Percentiles rank a stretch among this genome's conserved stretches.
Conservation (phyloP, 257 asterid genomes). For the Solanum bukasovii region DNA sequence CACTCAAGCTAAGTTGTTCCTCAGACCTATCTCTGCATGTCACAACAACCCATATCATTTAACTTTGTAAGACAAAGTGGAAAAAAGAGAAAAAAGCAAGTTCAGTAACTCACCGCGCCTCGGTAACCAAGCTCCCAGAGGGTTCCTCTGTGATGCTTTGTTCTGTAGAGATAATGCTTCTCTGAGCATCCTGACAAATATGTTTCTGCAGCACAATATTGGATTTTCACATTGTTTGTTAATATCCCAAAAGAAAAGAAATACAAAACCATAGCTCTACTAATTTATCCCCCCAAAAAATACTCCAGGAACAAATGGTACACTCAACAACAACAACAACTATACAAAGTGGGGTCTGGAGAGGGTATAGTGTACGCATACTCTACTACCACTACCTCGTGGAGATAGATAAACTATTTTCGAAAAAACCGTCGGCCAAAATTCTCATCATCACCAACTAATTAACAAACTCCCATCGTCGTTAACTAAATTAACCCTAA, state of each 20-base stretch:
- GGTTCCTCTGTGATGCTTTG: conserved; percentile 30
- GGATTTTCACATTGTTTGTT: conserved; percentile 4
- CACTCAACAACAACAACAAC: not conserved
- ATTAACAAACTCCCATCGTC: not conserved
- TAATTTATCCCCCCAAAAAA: not conserved
- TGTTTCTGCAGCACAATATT: conserved; percentile 36
- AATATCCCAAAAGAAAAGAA: not conserved
- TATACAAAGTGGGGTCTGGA: not conserved
- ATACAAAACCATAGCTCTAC: not conserved
- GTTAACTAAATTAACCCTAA: not conserved
- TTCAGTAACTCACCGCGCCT: conserved; percentile 34
- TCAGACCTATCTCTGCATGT: conserved; percentile 37
- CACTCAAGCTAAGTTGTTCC: conserved; percentile 40
- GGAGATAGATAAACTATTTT: not conserved
- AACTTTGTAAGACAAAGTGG: not conserved
- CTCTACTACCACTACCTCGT: not conserved
- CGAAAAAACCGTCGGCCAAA: too few species aligned
- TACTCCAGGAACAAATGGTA: not conserved
- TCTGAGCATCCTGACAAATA: conserved; percentile 31
- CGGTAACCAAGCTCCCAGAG: conserved; percentile 21
- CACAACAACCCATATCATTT: not conserved
- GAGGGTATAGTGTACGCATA: not conserved
- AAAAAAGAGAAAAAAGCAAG: not conserved
- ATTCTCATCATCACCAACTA: not conserved
- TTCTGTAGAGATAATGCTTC: conserved; percentile 18